A percentile compares a stretch with the other conserved stretches of the same genome.
phyloP scores from a whole-genome alignment of 2,329 filamentous ascomycete genomes.

The Trichoderma sp. region DNA sequence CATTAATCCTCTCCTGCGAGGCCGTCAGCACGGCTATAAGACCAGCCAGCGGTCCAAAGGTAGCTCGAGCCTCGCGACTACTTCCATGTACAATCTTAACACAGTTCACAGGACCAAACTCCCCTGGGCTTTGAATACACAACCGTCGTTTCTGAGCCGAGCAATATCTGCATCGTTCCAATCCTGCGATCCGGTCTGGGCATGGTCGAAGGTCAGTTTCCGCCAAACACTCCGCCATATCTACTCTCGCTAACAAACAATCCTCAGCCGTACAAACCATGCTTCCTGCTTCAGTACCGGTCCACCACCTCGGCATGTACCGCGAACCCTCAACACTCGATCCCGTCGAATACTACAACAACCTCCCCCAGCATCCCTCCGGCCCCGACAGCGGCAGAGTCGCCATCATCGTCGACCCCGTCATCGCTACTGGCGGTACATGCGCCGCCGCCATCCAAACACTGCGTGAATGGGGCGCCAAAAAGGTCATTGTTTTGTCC shows the following conservation, averaged over 20 bases:
- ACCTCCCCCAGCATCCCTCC: conserved; percentile 75
- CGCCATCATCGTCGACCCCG: conserved; percentile 85
- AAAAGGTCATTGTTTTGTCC: conserved; percentile 74
- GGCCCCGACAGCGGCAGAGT: conserved; percentile 50
- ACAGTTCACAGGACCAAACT: conserved; percentile 65
- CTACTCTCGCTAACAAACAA: conserved; percentile 30
- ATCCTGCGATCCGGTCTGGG: conserved; percentile 90
- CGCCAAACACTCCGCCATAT: background rate
- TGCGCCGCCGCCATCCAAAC: conserved; percentile 88
- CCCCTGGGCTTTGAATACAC: conserved; percentile 78
- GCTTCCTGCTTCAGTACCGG: conserved; percentile 76
- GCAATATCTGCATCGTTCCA: conserved; percentile 78
- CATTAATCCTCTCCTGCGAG: conserved; percentile 80
- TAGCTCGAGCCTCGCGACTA: conserved; percentile 43
- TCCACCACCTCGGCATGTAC: conserved; percentile 95
- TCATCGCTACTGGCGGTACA: conserved; percentile 92
- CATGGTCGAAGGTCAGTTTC: conserved; percentile 76
- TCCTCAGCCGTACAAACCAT: conserved; percentile 74
- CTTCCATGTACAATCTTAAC: conserved; percentile 11
- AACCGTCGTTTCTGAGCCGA: conserved; percentile 64
- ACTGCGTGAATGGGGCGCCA: conserved; percentile 88
- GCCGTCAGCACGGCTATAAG: conserved; percentile 70
- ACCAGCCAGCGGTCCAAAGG: conserved; percentile 62
- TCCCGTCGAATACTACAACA: conserved; percentile 98
- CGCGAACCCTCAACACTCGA: conserved; percentile 85